Percentiles rank a stretch among this genome's conserved stretches.
Conservation (phyloP, 352 stramenopile species). For the Globisporangium emineosum region DNA sequence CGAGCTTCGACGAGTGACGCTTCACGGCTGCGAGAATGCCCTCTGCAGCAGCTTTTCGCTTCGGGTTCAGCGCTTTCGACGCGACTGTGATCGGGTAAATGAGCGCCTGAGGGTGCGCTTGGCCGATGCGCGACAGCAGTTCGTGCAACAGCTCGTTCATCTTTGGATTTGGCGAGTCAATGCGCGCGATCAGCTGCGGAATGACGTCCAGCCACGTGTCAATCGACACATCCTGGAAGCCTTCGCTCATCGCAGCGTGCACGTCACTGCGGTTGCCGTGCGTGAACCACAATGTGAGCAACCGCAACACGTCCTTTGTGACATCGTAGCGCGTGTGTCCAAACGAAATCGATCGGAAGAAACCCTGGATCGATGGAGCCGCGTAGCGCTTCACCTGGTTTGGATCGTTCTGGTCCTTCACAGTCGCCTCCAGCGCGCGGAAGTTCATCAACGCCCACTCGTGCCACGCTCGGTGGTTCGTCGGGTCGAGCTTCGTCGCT, state of each 20-base stretch:
- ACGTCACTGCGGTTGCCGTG: conserved; percentile 93
- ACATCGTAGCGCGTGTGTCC: conserved; percentile 92
- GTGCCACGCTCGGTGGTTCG: conserved; percentile 98
- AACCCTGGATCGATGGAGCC: conserved; percentile 95
- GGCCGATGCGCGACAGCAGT: conserved; percentile 90
- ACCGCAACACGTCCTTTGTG: conserved; percentile 97
- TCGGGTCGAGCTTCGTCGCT: conserved; percentile 79
- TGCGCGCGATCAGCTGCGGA: conserved; percentile 95
- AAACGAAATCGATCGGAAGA: conserved; percentile 97
- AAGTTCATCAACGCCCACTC: conserved; percentile 99
- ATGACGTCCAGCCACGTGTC: conserved; percentile 99
- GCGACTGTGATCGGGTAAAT: conserved; percentile 99
- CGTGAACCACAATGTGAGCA: conserved; percentile 98
- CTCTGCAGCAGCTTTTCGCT: conserved; percentile 90
- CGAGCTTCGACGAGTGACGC: conserved; percentile 93
- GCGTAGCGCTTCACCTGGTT: conserved; percentile 67
- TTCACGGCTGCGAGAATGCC: conserved; percentile 95
- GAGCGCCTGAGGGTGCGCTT: conserved; percentile 97
- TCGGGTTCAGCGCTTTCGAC: conserved; percentile 92
- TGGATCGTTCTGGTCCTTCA: conserved; percentile 56
- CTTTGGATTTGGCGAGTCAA: conserved; percentile 74
- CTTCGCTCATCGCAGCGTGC: conserved; percentile 67
- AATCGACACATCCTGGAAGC: conserved; percentile 93
- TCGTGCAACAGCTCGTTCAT: conserved; percentile 83
- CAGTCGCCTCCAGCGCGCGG: conserved; percentile 60